These are phyloP conservation scores for Ogataea siamensis DNA, from an alignment of 805 yeast genomes.

Conservation along the genomic window DNA sequence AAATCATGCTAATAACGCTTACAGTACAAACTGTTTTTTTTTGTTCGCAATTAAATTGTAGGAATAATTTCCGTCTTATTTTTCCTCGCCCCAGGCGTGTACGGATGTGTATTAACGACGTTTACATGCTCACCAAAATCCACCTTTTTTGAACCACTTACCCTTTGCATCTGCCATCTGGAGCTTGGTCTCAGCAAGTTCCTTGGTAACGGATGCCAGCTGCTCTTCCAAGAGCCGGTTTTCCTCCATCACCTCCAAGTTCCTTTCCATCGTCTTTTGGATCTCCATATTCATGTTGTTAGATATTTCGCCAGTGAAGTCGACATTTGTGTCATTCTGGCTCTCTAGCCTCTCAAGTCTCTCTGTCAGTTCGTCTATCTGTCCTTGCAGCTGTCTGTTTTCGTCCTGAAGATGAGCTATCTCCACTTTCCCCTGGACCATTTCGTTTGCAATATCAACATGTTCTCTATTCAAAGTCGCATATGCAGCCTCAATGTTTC, in stretches of 20 bases:
- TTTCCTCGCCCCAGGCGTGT: conserved; percentile 5
- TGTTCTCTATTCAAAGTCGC: conserved; percentile 77
- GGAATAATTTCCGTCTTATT: background rate
- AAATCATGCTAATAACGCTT: conserved; percentile 6
- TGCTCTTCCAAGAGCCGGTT: conserved; percentile 57
- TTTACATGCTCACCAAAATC: conserved; percentile 20
- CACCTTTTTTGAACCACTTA: conserved; percentile 36
- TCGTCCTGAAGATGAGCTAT: conserved; percentile 77
- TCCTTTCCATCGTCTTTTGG: conserved; percentile 57
- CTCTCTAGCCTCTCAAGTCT: conserved; percentile 38
- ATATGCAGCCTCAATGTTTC: conserved; percentile 67
- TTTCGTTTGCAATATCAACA: conserved; percentile 78
- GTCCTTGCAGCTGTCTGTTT: conserved; percentile 54
- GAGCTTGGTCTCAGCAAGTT: conserved; percentile 24
- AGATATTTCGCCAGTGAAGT: conserved; percentile 32
- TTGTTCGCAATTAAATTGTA: background rate
- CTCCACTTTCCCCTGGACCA: conserved; percentile 75
- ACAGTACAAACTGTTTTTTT: background rate
- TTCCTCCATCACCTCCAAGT: conserved; percentile 62
- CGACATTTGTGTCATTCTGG: conserved; percentile 23
- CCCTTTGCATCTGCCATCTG: conserved; percentile 39
- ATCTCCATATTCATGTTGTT: conserved; percentile 47
- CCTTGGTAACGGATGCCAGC: conserved; percentile 40
- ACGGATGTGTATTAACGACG: conserved; percentile 1
- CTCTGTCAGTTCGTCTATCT: conserved; percentile 46